Conservation (phyloP, 345 rosid genomes). For the Rhodomyrtus tomentosa region DNA sequence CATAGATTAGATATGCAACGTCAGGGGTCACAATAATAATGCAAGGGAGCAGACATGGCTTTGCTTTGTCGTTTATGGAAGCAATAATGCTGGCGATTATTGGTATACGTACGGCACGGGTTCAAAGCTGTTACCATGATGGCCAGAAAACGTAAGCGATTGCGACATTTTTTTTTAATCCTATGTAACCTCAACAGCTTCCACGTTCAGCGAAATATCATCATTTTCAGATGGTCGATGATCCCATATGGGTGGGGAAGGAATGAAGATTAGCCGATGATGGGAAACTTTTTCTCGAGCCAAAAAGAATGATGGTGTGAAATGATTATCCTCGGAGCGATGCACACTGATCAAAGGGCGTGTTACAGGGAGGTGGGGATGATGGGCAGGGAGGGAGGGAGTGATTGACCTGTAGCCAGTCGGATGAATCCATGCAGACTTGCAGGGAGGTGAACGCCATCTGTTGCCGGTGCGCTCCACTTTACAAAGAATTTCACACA, state of each 20-base stretch:
- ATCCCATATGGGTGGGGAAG: neutral
- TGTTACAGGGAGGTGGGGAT: neutral
- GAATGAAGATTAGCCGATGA: neutral
- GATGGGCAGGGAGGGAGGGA: neutral
- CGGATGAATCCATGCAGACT: constrained; percentile 92
- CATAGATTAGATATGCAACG: neutral
- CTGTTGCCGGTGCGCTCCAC: neutral
- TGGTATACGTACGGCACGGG: neutral
- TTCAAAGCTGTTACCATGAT: neutral
- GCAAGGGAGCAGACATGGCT: neutral
- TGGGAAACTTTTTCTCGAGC: neutral
- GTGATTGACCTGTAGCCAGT: constrained; percentile 72
- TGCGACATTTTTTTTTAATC: neutral
- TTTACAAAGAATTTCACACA: neutral
- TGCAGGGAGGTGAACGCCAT: constrained; percentile 79
- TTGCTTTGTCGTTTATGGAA: neutral
- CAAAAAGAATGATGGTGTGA: neutral
- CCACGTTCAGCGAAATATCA: neutral
- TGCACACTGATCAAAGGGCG: neutral
- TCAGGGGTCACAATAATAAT: neutral
- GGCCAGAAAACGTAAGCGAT: neutral
- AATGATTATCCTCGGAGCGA: neutral
- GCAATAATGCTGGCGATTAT: neutral
- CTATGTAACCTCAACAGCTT: neutral
- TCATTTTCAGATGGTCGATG: neutral